A percentile compares a stretch with the other conserved stretches of the same genome.
Conservation (phyloP, 1,284 basidiomycete genomes). For the Calocybe gambosa region DNA sequence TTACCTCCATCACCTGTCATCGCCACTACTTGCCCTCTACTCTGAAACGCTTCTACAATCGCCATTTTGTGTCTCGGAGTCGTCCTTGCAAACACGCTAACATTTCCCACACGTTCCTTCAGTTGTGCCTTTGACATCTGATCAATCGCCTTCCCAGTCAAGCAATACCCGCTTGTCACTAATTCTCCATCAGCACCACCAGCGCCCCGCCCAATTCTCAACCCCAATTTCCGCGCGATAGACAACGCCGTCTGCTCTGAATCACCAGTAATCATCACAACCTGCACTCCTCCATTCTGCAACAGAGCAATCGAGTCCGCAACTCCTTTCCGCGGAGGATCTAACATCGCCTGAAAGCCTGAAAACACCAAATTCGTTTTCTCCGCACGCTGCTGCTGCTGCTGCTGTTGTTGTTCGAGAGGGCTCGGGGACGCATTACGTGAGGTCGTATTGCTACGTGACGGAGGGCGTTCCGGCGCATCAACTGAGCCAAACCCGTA, state of each 20-base stretch:
- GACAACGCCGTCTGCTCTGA: constrained; percentile 87
- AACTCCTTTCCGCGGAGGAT: constrained; percentile 93
- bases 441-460: constrained; percentile 18
- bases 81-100: constrained; percentile 91
- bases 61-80: constrained; percentile 97
- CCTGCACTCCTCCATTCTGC: constrained; percentile 83
- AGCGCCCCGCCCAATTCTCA: constrained; percentile 45
- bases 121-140: constrained; percentile 75
- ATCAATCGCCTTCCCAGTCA: constrained; percentile 90
- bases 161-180: constrained; percentile 29
- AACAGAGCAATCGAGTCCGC: constrained; percentile 79
- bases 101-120: constrained; percentile 73
- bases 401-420: background rate
- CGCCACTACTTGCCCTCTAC: constrained; percentile 84
- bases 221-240: constrained; percentile 87
- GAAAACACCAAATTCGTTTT: constrained; percentile 76
- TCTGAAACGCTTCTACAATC: constrained; percentile 90
- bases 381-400: constrained; percentile 19
- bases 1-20: constrained; percentile 92
- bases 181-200: constrained; percentile 18
- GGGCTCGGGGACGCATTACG: constrained; percentile 8
- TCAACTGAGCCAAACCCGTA: constrained; percentile 69
- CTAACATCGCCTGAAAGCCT: constrained; percentile 93
- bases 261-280: constrained; percentile 98
- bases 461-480: constrained; percentile 15